These are phyloP conservation scores for Mollisia scopiformis DNA, from an alignment of 2,329 filamentous ascomycete species.

Conservation along the genomic window DNA sequence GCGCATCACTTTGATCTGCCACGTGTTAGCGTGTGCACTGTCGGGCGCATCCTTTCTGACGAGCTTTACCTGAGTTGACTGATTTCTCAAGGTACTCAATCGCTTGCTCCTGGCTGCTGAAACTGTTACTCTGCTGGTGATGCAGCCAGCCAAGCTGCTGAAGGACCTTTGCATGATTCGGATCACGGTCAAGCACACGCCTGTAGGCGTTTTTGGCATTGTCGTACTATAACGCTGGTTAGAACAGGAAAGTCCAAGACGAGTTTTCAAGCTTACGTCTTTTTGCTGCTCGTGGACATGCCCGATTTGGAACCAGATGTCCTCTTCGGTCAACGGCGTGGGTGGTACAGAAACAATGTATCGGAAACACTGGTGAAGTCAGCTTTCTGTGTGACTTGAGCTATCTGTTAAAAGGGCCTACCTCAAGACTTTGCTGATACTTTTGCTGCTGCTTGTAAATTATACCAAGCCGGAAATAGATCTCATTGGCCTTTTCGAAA, in stretches of 20 bases:
- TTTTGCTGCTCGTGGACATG: constrained; percentile 99
- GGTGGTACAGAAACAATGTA: constrained; percentile 96
- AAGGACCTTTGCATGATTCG: constrained; percentile 95
- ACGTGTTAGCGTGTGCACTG: constrained; percentile 38
- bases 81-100: constrained; percentile 98
- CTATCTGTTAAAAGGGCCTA: constrained; percentile 46
- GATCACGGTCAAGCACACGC: constrained; percentile 90
- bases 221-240: constrained; percentile 69
- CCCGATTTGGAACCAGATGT: constrained; percentile 99
- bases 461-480: constrained; percentile 98
- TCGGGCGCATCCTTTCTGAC: constrained; percentile 23
- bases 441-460: constrained; percentile 99
- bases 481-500: constrained; percentile 98
- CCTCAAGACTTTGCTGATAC: constrained; percentile 88
- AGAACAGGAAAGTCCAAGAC: constrained; percentile 25
- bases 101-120: constrained; percentile 90
- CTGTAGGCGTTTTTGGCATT: constrained; percentile 90
- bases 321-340: constrained; percentile 89
- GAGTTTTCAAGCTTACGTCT: constrained; percentile 69
- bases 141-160: constrained; percentile 98
- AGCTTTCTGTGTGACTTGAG: constrained; percentile 8
- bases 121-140: constrained; percentile 92
- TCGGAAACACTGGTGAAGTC: constrained; percentile 81
- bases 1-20: constrained; percentile 87
- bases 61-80: constrained; percentile 77